Conservation (phyloP, 2,329 filamentous ascomycete species). For the Trichoderma hamatum region DNA sequence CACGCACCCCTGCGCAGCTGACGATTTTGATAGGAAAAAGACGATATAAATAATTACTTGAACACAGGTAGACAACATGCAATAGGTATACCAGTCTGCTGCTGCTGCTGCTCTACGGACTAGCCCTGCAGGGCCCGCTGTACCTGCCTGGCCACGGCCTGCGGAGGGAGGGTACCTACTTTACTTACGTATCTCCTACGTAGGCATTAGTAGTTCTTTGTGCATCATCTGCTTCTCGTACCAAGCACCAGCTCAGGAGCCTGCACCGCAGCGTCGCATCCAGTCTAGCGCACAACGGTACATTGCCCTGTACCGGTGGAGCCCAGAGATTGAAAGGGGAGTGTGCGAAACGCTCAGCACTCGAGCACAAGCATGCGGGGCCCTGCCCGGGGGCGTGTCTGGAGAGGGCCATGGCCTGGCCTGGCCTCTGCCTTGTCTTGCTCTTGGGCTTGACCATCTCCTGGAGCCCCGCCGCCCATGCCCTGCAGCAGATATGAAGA, state of each 20-base stretch:
- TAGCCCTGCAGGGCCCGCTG: constrained; percentile 31
- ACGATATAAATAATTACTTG: neutral
- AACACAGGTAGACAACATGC: neutral
- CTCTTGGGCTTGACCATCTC: neutral
- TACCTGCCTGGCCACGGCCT: constrained; percentile 38
- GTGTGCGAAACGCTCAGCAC: neutral
- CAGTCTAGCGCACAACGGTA: neutral
- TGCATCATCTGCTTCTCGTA: constrained; percentile 15
- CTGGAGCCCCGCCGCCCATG: constrained; percentile 31
- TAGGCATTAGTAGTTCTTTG: neutral
- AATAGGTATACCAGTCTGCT: neutral
- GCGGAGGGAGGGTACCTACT: constrained; percentile 36
- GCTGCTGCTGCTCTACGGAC: neutral
- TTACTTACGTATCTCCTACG: constrained; percentile 1
- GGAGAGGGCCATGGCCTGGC: neutral
- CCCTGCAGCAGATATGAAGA: constrained; percentile 34
- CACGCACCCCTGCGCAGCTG: neutral
- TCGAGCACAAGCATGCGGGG: neutral
- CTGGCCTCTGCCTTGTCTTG: neutral
- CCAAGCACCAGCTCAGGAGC: constrained; percentile 26
- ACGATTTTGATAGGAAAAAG: neutral
- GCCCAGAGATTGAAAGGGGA: neutral
- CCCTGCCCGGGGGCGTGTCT: neutral
- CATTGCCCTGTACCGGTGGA: neutral
- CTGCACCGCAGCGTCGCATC: constrained; percentile 30